Evolutionary conservation across 768 basidiomycete genomes (phyloP).

Genomic region (Phanerodontia chrysosporium): DNA sequence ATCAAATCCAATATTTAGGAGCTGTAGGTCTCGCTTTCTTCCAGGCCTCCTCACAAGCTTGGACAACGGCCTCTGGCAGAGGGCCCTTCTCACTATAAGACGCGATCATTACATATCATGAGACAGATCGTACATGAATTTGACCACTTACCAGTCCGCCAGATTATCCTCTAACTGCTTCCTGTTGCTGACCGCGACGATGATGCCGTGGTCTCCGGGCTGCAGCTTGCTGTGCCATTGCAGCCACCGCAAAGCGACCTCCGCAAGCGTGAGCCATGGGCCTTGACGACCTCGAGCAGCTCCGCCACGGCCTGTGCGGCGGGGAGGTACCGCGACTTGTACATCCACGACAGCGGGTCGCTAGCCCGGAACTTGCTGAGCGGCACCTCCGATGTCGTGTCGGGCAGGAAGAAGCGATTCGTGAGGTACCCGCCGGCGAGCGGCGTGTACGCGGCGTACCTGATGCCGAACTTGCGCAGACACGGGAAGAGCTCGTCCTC

Average conservation of each 20-base stretch:
- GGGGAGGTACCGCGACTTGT: neutral
- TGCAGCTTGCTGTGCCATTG: constrained; percentile 50
- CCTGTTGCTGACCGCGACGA: constrained; percentile 45
- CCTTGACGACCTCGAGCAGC: constrained; percentile 37
- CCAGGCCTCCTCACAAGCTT: constrained; percentile 48
- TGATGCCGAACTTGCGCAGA: constrained; percentile 52
- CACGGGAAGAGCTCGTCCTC: constrained; percentile 52
- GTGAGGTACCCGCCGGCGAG: constrained; percentile 59
- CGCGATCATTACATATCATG: no score
- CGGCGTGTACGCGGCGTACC: constrained; percentile 55
- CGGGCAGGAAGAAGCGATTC: constrained; percentile 40
- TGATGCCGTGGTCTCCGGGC: constrained; percentile 37
- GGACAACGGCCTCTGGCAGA: constrained; percentile 47
- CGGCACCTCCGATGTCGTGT: constrained; percentile 25
- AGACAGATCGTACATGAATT: neutral
- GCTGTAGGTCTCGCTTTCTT: constrained; percentile 13
- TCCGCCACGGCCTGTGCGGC: constrained; percentile 6
- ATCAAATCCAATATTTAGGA: constrained; percentile 3
- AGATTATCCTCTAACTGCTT: constrained; percentile 42
- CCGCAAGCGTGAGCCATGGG: constrained; percentile 44
- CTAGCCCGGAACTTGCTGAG: constrained; percentile 34
- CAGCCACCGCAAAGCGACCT: constrained; percentile 59
- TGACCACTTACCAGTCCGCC: constrained; percentile 26
- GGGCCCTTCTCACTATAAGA: constrained; percentile 41
- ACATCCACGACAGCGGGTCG: constrained; percentile 32